phyloP scores from a whole-genome alignment of 1,139 yeast species.

The Debaryomyces robertsiae region DNA sequence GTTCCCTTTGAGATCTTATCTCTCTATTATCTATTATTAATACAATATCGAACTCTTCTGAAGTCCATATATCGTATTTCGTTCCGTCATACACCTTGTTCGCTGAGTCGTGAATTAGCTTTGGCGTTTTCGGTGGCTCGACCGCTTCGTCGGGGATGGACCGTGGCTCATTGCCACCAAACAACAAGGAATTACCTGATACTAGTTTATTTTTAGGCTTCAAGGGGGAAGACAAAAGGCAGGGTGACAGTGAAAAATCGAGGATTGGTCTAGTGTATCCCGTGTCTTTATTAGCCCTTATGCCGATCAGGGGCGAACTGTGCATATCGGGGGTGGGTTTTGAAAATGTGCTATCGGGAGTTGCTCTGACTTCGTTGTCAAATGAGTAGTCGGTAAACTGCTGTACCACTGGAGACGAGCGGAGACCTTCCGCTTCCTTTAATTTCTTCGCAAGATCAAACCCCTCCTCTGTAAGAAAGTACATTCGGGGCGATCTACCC shows the following conservation, averaged over 20 bases:
- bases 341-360: constrained; percentile 18
- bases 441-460: constrained; percentile 60
- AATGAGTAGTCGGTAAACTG: constrained; percentile 28
- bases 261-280: background rate
- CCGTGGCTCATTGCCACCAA: background rate
- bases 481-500: constrained; percentile 62
- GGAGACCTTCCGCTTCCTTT: constrained; percentile 46
- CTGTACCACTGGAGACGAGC: constrained; percentile 27
- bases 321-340: background rate
- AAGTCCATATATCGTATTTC: constrained; percentile 42
- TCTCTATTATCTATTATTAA: constrained; percentile 84
- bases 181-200: background rate
- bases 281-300: background rate
- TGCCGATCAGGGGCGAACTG: constrained; percentile 3
- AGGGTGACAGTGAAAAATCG: constrained; percentile 6
- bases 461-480: constrained; percentile 76
- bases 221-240: constrained; percentile 4
- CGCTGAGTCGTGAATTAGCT: constrained; percentile 25
- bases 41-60: constrained; percentile 54
- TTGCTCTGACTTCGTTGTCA: constrained; percentile 37
- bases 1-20: constrained; percentile 58
- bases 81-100: constrained; percentile 25
- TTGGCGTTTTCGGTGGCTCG: background rate
- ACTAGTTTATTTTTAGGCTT: background rate
- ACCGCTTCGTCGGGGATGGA: background rate